A percentile compares a stretch with the other conserved stretches of the same genome.
These are phyloP conservation scores for Psophocarpus tetragonolobus DNA, from an alignment of 306 rosid genomes.

Conservation along the genomic window DNA sequence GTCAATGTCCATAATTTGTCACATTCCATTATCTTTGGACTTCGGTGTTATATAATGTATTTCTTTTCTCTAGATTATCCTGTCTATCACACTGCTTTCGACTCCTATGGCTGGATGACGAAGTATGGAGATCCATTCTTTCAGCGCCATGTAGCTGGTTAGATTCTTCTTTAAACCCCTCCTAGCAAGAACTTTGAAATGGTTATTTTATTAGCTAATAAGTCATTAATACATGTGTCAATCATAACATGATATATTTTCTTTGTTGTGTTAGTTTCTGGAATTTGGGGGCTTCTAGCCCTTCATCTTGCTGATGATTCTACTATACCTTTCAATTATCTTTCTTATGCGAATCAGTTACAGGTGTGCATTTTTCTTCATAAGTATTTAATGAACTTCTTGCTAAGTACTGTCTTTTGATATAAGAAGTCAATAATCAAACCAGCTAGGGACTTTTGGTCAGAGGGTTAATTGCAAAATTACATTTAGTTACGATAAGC, in stretches of 20 bases:
- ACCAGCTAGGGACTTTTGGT: not conserved
- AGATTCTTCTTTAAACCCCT: constrained; percentile 19
- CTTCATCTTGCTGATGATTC: constrained; percentile 74
- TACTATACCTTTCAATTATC: constrained; percentile 63
- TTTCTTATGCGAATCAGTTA: constrained; percentile 62
- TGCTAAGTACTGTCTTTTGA: not conserved
- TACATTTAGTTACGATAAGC: not conserved
- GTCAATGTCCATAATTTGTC: not conserved
- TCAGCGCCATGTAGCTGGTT: constrained; percentile 70
- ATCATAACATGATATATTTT: not conserved
- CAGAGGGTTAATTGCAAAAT: not conserved
- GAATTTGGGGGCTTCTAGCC: constrained; percentile 74
- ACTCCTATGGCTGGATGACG: constrained; percentile 71
- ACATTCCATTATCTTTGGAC: no score
- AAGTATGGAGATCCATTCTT: constrained; percentile 66
- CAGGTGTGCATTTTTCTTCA: constrained; percentile 41
- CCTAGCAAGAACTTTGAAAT: not conserved
- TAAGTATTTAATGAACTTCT: not conserved
- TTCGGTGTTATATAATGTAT: not conserved
- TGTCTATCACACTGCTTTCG: constrained; percentile 74
- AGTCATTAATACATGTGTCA: not conserved
- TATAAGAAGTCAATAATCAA: not conserved
- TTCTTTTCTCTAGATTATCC: constrained; percentile 55
- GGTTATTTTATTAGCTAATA: not conserved
- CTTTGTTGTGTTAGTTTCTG: constrained; percentile 53